phyloP scores from a whole-genome alignment of 225 moss, liverwort and hornwort species.

The Ulota crispa region DNA sequence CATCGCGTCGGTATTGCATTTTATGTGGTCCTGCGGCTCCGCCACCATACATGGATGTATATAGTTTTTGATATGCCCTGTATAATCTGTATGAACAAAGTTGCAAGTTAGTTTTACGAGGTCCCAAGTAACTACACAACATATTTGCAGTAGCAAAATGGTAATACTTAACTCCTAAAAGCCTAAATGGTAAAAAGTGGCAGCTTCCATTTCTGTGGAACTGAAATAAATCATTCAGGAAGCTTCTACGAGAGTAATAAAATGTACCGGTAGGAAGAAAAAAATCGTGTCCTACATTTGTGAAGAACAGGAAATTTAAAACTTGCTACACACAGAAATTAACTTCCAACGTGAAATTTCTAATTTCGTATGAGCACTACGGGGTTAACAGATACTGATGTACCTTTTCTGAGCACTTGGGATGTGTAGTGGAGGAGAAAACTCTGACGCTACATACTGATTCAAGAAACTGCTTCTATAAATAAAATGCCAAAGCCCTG shows the following conservation, averaged over 20 bases:
- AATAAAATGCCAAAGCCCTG: conserved; percentile 93
- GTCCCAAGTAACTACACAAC: neutral
- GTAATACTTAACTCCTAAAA: neutral
- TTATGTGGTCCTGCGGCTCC: conserved; percentile 75
- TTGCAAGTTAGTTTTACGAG: neutral
- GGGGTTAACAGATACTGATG: neutral
- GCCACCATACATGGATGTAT: conserved; percentile 80
- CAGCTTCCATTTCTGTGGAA: neutral
- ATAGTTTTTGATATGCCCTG: conserved; percentile 86
- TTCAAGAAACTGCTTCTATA: conserved; percentile 94
- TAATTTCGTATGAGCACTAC: neutral
- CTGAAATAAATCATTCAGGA: neutral
- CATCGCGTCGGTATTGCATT: conserved; percentile 95
- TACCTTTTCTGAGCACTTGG: conserved; percentile 86
- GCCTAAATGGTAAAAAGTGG: neutral
- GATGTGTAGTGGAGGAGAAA: conserved; percentile 76
- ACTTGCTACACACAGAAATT: neutral
- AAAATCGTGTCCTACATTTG: neutral
- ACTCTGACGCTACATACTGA: conserved; percentile 93
- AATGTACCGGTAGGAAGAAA: neutral
- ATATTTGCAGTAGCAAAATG: neutral
- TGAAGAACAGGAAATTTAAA: neutral
- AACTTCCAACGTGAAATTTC: neutral
- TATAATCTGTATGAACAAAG: conserved; percentile 55
- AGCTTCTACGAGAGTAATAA: neutral